Percentiles rank a stretch among this genome's conserved stretches.
These are phyloP conservation scores for Purpureocillium lavendulum DNA, from an alignment of 2,329 filamentous ascomycete genomes.

Conservation along the genomic window DNA sequence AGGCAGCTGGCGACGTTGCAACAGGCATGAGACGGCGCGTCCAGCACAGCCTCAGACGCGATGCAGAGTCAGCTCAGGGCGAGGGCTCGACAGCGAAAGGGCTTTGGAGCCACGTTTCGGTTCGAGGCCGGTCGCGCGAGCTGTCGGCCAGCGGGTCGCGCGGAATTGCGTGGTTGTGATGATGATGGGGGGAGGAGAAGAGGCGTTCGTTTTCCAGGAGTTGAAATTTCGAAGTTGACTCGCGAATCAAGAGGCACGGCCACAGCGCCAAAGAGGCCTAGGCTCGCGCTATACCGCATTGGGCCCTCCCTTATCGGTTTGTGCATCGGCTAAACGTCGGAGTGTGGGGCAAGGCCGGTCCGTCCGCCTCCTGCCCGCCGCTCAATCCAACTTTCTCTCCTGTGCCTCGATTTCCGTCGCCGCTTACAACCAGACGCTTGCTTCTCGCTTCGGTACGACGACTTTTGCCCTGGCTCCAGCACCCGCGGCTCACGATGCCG, in stretches of 20 bases:
- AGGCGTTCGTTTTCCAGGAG: conserved; percentile 23
- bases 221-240: conserved; percentile 38
- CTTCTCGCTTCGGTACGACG: not conserved
- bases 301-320: conserved; percentile 22
- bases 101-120: conserved; percentile 25
- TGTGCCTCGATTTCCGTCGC: too few species aligned
- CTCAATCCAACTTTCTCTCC: too few species aligned
- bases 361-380: not conserved
- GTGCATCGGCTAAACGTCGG: conserved; percentile 24
- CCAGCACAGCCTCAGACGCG: conserved; percentile 27
- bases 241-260: conserved; percentile 28
- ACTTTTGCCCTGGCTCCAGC: too few species aligned
- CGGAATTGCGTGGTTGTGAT: conserved; percentile 22
- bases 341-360: conserved; percentile 1
- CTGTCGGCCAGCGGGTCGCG: conserved; percentile 26
- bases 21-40: conserved; percentile 70
- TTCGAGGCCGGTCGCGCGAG: conserved; percentile 20
- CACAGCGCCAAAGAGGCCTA: conserved; percentile 26
- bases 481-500: too few species aligned
- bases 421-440: not conserved
- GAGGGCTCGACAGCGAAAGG: conserved; percentile 17
- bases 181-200: conserved; percentile 14
- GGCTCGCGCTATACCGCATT: conserved; percentile 22
- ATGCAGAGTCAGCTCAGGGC: conserved; percentile 23
- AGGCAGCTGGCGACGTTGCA: conserved; percentile 64